Conservation (phyloP, 768 basidiomycete species). For the Leucocoprinus leucothites region DNA sequence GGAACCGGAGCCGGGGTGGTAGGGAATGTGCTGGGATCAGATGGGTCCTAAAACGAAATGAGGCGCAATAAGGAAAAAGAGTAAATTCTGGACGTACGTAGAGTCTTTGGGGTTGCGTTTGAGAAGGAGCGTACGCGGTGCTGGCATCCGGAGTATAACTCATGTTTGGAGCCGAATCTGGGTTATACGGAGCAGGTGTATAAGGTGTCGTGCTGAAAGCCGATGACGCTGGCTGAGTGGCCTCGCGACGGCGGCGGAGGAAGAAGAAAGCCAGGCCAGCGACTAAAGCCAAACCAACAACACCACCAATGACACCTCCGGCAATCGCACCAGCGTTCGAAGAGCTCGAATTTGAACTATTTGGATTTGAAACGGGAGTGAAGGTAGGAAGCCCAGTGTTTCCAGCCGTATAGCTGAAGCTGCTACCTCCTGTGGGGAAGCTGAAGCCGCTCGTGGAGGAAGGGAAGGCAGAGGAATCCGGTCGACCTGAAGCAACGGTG, state of each 20-base stretch:
- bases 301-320: slow-evolving; percentile 59
- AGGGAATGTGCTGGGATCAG: slow-evolving; percentile 42
- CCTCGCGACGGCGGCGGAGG: slow-evolving; percentile 18
- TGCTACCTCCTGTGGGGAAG: slow-evolving; percentile 9
- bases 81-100: slow-evolving; percentile 30
- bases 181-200: slow-evolving; percentile 15
- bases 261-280: slow-evolving; percentile 31
- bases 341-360: neutral
- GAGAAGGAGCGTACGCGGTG: slow-evolving; percentile 18
- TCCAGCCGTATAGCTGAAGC: neutral
- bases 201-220: slow-evolving; percentile 9
- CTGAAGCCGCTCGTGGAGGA: slow-evolving; percentile 20
- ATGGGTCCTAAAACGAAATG: slow-evolving; percentile 26
- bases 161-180: slow-evolving; percentile 14
- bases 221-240: slow-evolving; percentile 12
- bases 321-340: slow-evolving; percentile 35
- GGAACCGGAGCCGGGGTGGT: slow-evolving; percentile 14
- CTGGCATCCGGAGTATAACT: slow-evolving; percentile 18
- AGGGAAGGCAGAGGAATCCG: slow-evolving; percentile 32
- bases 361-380: neutral
- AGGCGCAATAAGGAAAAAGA: neutral
- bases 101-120: slow-evolving; percentile 24
- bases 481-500: slow-evolving; percentile 19
- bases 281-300: slow-evolving; percentile 44
- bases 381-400: neutral